Conservation (phyloP, 2,329 filamentous ascomycete genomes). For the Chalara sp. region DNA sequence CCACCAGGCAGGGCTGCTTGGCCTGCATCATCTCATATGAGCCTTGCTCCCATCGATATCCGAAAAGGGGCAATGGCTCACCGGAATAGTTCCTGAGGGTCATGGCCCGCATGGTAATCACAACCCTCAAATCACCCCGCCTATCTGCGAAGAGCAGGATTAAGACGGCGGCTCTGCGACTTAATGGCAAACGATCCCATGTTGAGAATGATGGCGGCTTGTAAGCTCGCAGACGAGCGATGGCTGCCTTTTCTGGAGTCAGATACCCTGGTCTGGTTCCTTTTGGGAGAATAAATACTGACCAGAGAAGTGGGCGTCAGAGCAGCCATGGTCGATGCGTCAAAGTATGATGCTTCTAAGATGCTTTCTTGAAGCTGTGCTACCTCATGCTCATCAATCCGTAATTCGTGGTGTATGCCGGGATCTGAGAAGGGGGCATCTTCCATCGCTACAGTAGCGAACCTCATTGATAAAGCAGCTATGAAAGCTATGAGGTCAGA, state of each 20-base stretch:
- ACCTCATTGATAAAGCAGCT: too few relatives aligned
- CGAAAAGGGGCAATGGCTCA: background rate
- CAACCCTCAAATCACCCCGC: conserved; percentile 67
- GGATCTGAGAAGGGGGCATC: too few relatives aligned
- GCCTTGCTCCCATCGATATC: background rate
- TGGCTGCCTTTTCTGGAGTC: conserved; percentile 20
- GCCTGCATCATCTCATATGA: conserved; percentile 12
- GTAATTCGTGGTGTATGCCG: too few relatives aligned
- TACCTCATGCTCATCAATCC: conserved; percentile 25
- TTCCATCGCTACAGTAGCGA: too few relatives aligned
- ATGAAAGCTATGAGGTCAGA: too few relatives aligned
- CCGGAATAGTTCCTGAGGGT: conserved; percentile 66
- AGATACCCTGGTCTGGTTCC: conserved; percentile 4
- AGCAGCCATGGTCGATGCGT: conserved; percentile 27
- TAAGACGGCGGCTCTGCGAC: conserved; percentile 76
- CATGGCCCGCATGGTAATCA: conserved; percentile 61
- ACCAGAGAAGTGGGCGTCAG: conserved; percentile 23
- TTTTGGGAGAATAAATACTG: conserved; percentile 8
- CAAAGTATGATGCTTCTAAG: conserved; percentile 25
- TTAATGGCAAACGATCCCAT: conserved; percentile 55
- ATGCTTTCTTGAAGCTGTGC: conserved; percentile 21
- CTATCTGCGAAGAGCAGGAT: conserved; percentile 83
- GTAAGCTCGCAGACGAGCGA: conserved; percentile 55
- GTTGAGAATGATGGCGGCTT: conserved; percentile 52
- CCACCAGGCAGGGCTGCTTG: conserved; percentile 85